These are phyloP conservation scores for Metschnikowia sp. DNA, from an alignment of 805 yeast genomes.

Conservation along the genomic window DNA sequence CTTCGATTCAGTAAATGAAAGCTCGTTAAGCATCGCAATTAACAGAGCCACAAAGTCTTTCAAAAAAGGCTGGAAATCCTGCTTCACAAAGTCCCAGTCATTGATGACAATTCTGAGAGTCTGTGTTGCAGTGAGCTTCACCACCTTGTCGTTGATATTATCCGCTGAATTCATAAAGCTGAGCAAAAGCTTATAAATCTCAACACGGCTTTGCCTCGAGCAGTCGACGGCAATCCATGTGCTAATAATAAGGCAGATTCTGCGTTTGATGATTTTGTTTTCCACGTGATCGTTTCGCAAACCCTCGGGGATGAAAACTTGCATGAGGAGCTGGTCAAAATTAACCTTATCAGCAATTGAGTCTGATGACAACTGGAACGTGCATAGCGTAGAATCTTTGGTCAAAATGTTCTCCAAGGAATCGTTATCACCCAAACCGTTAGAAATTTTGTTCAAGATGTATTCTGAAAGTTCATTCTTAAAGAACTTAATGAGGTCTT, in stretches of 20 bases:
- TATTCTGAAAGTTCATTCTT: constrained; percentile 52
- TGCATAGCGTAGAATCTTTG: constrained; percentile 78
- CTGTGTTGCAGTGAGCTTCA: constrained; percentile 68
- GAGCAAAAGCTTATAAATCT: constrained; percentile 57
- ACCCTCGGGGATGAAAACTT: constrained; percentile 67
- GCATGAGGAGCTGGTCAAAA: constrained; percentile 59
- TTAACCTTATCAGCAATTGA: constrained; percentile 64
- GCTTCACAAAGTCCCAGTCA: constrained; percentile 82
- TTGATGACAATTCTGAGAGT: constrained; percentile 67
- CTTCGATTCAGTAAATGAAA: constrained; percentile 70
- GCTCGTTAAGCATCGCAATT: constrained; percentile 46
- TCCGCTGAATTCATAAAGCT: constrained; percentile 46
- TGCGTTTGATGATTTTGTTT: constrained; percentile 63
- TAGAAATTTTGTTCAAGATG: constrained; percentile 57
- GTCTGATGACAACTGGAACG: constrained; percentile 74
- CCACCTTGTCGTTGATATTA: constrained; percentile 68
- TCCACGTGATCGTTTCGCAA: constrained; percentile 43
- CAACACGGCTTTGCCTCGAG: constrained; percentile 52
- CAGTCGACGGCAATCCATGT: constrained; percentile 79
- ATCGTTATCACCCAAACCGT: constrained; percentile 28
- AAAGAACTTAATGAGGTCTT: constrained; percentile 65
- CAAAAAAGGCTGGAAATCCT: constrained; percentile 63
- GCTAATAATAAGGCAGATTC: constrained; percentile 70
- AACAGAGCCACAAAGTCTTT: constrained; percentile 48
- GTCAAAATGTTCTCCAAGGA: constrained; percentile 50